Percentiles rank a stretch among this genome's conserved stretches.
These are phyloP conservation scores for Neurospora sp. DNA, from an alignment of 495 filamentous ascomycete genomes.

Conservation along the genomic window DNA sequence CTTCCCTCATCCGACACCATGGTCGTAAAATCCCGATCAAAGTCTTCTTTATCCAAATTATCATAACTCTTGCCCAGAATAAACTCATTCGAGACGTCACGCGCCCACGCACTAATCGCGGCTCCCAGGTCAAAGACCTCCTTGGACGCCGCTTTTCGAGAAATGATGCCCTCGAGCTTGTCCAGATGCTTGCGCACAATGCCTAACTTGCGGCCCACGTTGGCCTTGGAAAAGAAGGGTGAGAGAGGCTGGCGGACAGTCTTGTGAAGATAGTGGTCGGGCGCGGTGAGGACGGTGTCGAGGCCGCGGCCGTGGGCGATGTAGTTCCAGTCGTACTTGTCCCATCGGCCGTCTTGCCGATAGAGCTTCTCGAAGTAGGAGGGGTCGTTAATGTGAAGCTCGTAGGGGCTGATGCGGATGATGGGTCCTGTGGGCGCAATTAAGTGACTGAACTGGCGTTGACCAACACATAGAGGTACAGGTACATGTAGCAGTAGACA, in stretches of 20 bases:
- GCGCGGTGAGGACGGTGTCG: constrained; percentile 9
- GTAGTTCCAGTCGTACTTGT: constrained; percentile 21
- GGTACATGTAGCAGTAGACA: neutral
- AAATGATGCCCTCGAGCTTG: constrained; percentile 21
- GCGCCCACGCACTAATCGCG: constrained; percentile 18
- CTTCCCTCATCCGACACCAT: constrained; percentile 6
- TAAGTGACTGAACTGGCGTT: neutral
- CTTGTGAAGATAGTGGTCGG: constrained; percentile 19
- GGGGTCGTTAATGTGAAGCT: constrained; percentile 23
- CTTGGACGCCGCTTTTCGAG: neutral
- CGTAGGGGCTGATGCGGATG: constrained; percentile 23
- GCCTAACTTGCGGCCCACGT: constrained; percentile 9
- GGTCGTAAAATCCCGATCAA: constrained; percentile 8
- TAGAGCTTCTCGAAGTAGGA: constrained; percentile 22
- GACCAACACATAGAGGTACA: too few species aligned
- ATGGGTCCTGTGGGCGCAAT: constrained; percentile 17
- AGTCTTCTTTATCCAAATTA: constrained; percentile 20
- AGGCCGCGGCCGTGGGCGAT: constrained; percentile 12
- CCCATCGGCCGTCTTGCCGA: constrained; percentile 18
- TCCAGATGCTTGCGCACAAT: constrained; percentile 14
- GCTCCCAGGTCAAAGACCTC: constrained; percentile 22
- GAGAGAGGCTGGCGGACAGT: constrained; percentile 8
- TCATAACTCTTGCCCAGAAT: constrained; percentile 18
- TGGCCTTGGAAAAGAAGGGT: constrained; percentile 20
- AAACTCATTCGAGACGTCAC: constrained; percentile 18